These are phyloP conservation scores for Oleoguttula mirabilis DNA, from an alignment of 495 filamentous ascomycete genomes.

Conservation along the genomic window DNA sequence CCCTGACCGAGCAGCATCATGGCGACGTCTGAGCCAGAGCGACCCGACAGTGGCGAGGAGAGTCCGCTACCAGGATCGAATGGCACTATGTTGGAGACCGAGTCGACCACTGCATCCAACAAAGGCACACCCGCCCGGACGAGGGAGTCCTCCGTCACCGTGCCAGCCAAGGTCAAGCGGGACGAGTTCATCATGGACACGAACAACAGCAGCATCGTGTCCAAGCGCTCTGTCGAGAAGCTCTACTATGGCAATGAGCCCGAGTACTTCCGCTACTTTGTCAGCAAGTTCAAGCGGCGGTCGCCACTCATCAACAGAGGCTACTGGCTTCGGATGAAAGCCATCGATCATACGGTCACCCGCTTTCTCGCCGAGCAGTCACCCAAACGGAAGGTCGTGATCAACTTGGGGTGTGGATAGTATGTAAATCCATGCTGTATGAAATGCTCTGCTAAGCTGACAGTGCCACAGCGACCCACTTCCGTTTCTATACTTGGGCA, in stretches of 20 bases:
- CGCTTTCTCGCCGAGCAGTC: slow-evolving; percentile 51
- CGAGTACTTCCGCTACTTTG: slow-evolving; percentile 77
- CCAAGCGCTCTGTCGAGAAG: slow-evolving; percentile 77
- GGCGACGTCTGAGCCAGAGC: too few relatives aligned
- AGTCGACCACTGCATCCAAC: background rate
- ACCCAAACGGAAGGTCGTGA: slow-evolving; percentile 56
- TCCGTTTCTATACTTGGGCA: slow-evolving; percentile 69
- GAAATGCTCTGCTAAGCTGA: slow-evolving; percentile 9
- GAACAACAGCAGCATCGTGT: slow-evolving; percentile 81
- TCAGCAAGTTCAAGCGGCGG: slow-evolving; percentile 66
- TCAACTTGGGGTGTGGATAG: slow-evolving; percentile 90
- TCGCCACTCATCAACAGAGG: slow-evolving; percentile 78
- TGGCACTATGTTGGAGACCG: slow-evolving; percentile 1
- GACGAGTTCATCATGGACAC: slow-evolving; percentile 44
- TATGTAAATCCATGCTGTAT: slow-evolving; percentile 45
- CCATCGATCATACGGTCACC: slow-evolving; percentile 59
- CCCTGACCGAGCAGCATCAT: too few relatives aligned
- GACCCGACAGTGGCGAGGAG: background rate
- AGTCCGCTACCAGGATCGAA: too few relatives aligned
- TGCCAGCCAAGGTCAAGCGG: slow-evolving; percentile 12
- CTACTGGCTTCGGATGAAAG: slow-evolving; percentile 76
- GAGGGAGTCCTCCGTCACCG: background rate
- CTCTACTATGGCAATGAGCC: slow-evolving; percentile 61
- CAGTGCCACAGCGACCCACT: slow-evolving; percentile 60
- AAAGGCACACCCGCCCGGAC: background rate